Conservation (phyloP, 2,329 filamentous ascomycete species). For the Periconia sp. region DNA sequence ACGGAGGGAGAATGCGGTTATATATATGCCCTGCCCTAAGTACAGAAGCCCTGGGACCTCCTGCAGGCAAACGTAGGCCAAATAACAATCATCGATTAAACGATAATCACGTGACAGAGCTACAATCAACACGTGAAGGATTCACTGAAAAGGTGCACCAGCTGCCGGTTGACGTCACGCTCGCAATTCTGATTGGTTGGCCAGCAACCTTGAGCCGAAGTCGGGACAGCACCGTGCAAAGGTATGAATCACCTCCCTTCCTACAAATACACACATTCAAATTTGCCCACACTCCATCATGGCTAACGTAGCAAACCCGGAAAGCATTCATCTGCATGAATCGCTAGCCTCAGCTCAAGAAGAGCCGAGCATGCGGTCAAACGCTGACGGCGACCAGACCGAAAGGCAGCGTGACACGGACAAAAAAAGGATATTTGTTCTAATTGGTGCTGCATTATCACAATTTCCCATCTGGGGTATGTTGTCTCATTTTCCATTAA, state of each 20-base stretch:
- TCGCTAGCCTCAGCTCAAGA: background rate
- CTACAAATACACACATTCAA: background rate
- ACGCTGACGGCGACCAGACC: background rate
- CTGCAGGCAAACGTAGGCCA: too few relatives aligned
- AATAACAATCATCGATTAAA: too few relatives aligned
- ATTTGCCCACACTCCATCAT: background rate
- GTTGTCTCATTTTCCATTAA: background rate
- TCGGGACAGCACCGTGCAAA: background rate
- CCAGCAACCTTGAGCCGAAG: too few relatives aligned
- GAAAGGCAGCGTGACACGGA: conserved; percentile 7
- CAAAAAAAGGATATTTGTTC: conserved; percentile 28
- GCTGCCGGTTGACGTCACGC: too few relatives aligned
- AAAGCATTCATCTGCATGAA: background rate
- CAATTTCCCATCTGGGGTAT: conserved; percentile 58
- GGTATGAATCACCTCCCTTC: background rate
- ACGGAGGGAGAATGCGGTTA: too few relatives aligned
- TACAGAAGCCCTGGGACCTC: too few relatives aligned
- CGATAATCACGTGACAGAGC: too few relatives aligned
- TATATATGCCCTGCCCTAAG: too few relatives aligned
- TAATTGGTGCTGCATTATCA: conserved; percentile 49
- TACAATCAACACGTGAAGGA: too few relatives aligned
- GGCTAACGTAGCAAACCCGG: background rate
- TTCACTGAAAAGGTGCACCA: too few relatives aligned
- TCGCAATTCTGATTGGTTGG: background rate
- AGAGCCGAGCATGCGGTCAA: background rate